phyloP scores from a whole-genome alignment of 108 stramenopile species.

The Skeletonema grethae region DNA sequence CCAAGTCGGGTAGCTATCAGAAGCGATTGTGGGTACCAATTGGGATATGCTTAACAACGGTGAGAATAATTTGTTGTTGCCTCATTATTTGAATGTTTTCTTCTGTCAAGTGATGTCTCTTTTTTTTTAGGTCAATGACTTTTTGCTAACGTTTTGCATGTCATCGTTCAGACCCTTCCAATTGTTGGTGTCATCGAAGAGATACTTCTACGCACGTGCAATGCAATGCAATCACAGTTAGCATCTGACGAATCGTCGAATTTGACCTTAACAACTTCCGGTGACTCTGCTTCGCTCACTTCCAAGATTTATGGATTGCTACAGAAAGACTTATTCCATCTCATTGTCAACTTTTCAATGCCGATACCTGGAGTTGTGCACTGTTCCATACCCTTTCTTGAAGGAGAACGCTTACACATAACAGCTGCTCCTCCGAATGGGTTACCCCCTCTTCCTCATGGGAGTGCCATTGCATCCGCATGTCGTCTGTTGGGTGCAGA shows the following conservation, averaged over 20 bases:
- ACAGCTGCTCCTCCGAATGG: conserved; percentile 69
- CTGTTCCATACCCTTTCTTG: conserved; percentile 84
- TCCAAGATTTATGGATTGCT: conserved; percentile 47
- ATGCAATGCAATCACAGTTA: conserved; percentile 55
- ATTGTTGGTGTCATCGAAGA: conserved; percentile 84
- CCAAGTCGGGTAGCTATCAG: conserved; percentile 14
- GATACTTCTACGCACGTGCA: conserved; percentile 76
- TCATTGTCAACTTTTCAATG: conserved; percentile 75
- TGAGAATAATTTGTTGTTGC: background rate
- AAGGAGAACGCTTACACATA: conserved; percentile 74
- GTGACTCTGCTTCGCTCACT: conserved; percentile 7
- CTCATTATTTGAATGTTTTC: background rate
- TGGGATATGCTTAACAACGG: conserved; percentile 73
- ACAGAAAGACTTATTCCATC: conserved; percentile 60
- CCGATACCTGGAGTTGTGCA: conserved; percentile 85
- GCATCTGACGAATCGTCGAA: conserved; percentile 20
- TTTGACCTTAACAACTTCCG: background rate
- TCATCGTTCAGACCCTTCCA: conserved; percentile 46
- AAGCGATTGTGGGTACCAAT: conserved; percentile 81
- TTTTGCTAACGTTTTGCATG: background rate
- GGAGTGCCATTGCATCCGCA: conserved; percentile 64
- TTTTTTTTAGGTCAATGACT: background rate
- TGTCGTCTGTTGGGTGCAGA: conserved; percentile 83
- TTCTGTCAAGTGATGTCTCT: background rate
- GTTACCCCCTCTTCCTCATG: conserved; percentile 82